phyloP scores from a whole-genome alignment of 2,329 filamentous ascomycete species.

The Parascedosporium putredinis region DNA sequence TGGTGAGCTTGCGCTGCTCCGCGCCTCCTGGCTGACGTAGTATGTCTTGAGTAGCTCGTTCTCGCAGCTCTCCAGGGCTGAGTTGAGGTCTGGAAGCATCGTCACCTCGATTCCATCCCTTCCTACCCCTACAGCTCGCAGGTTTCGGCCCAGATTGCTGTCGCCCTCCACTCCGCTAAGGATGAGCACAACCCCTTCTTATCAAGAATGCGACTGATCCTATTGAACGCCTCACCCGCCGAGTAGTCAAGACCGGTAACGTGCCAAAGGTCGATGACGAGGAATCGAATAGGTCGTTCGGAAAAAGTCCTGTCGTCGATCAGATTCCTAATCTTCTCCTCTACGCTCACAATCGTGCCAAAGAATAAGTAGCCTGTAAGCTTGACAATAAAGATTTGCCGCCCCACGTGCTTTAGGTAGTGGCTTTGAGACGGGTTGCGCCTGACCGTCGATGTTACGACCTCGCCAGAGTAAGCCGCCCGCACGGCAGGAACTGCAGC shows the following conservation, averaged over 20 bases:
- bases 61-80: constrained; percentile 86
- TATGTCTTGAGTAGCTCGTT: constrained; percentile 82
- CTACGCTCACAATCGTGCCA: constrained; percentile 90
- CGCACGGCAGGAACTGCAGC: constrained; percentile 82
- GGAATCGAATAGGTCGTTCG: constrained; percentile 71
- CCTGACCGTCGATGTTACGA: constrained; percentile 84
- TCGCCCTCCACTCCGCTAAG: constrained; percentile 73
- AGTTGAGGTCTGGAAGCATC: constrained; percentile 83
- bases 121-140: constrained; percentile 70
- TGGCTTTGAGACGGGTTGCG: constrained; percentile 81
- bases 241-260: constrained; percentile 94
- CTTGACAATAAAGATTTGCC: constrained; percentile 85
- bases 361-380: constrained; percentile 96
- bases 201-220: constrained; percentile 74
- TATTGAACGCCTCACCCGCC: constrained; percentile 86
- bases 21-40: constrained; percentile 58
- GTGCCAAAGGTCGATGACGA: constrained; percentile 79
- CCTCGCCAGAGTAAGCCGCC: constrained; percentile 79
- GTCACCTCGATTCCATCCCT: constrained; percentile 64
- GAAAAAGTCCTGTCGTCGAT: constrained; percentile 75
- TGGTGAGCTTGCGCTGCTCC: constrained; percentile 30
- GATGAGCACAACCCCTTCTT: constrained; percentile 71
- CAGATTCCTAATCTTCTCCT: constrained; percentile 72
- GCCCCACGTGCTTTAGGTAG: constrained; percentile 75
- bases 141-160: constrained; percentile 63